These are phyloP conservation scores for Psidium friedrichsthalianum DNA, from an alignment of 345 rosid species.

Conservation along the genomic window DNA sequence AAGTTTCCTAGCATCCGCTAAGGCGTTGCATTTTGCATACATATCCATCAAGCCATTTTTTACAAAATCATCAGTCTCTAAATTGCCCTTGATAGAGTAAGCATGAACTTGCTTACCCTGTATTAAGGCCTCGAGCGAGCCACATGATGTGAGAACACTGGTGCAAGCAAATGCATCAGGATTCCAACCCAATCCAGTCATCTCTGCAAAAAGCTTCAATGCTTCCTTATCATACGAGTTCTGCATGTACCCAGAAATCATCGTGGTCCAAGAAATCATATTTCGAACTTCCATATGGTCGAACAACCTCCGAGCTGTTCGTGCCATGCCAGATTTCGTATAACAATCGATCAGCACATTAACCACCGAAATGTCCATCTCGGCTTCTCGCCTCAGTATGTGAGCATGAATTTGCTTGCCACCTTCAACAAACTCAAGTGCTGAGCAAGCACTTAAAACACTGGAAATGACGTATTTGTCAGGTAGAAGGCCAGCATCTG, in stretches of 20 bases:
- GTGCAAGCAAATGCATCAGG: slow-evolving; percentile 65
- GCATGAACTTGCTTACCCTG: slow-evolving; percentile 63
- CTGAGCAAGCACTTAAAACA: slow-evolving; percentile 50
- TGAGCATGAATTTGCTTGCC: slow-evolving; percentile 71
- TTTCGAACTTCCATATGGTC: slow-evolving; percentile 36
- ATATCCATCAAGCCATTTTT: slow-evolving; percentile 58
- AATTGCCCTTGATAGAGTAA: slow-evolving; percentile 42
- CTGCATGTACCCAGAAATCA: slow-evolving; percentile 66
- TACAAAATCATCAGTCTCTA: slow-evolving; percentile 44
- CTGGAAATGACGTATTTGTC: slow-evolving; percentile 54
- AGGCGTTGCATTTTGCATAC: slow-evolving; percentile 55
- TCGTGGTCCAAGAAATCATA: slow-evolving; percentile 62
- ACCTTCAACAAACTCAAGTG: slow-evolving; percentile 34
- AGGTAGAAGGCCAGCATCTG: slow-evolving; percentile 18
- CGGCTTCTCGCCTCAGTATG: slow-evolving; percentile 40
- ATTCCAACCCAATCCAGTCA: slow-evolving; percentile 29
- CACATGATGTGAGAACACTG: slow-evolving; percentile 63
- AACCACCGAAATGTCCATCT: slow-evolving; percentile 47
- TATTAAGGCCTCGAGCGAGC: slow-evolving; percentile 35
- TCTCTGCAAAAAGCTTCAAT: slow-evolving; percentile 31
- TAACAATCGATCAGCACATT: slow-evolving; percentile 63
- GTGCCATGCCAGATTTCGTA: slow-evolving; percentile 42
- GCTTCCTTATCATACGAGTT: slow-evolving; percentile 49
- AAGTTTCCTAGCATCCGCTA: slow-evolving; percentile 43
- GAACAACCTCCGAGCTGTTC: slow-evolving; percentile 33